Evolutionary conservation across 805 yeast genomes (phyloP).

Genomic region (Schwanniomyces occidentalis): DNA sequence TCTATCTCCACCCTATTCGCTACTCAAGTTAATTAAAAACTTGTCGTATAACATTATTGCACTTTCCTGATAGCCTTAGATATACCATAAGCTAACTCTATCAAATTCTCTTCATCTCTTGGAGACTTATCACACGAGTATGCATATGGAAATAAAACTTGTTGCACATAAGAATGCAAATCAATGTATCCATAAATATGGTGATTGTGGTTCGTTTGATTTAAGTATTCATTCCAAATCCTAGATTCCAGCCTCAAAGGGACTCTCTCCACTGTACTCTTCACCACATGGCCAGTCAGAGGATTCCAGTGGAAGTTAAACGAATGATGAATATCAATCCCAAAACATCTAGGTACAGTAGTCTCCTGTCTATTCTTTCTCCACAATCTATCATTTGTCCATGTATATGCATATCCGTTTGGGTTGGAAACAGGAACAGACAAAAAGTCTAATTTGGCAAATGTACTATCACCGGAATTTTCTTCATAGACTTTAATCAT

Average conservation of each 20-base stretch:
- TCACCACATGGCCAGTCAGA: constrained; percentile 80
- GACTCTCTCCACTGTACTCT: constrained; percentile 73
- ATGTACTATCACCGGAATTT: constrained; percentile 36
- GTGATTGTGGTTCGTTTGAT: constrained; percentile 50
- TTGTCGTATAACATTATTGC: constrained; percentile 53
- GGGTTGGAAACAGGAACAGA: constrained; percentile 87
- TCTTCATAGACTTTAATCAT: constrained; percentile 29
- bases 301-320: constrained; percentile 71
- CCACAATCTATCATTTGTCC: constrained; percentile 84
- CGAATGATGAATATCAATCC: constrained; percentile 86
- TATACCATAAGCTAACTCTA: constrained; percentile 80
- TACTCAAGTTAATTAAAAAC: constrained; percentile 49
- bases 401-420: constrained; percentile 84
- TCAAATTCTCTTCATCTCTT: constrained; percentile 74
- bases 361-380: constrained; percentile 84
- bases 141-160: constrained; percentile 79
- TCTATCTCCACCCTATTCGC: constrained; percentile 55
- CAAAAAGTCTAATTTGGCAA: constrained; percentile 64
- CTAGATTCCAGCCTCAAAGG: constrained; percentile 55
- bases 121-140: constrained; percentile 74
- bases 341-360: constrained; percentile 60
- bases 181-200: constrained; percentile 76
- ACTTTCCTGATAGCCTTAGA: constrained; percentile 66
- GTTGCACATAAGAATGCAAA: constrained; percentile 83
- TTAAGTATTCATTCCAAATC: constrained; percentile 42